Conservation (phyloP, 768 basidiomycete genomes). For the Tulasnella sp. region DNA sequence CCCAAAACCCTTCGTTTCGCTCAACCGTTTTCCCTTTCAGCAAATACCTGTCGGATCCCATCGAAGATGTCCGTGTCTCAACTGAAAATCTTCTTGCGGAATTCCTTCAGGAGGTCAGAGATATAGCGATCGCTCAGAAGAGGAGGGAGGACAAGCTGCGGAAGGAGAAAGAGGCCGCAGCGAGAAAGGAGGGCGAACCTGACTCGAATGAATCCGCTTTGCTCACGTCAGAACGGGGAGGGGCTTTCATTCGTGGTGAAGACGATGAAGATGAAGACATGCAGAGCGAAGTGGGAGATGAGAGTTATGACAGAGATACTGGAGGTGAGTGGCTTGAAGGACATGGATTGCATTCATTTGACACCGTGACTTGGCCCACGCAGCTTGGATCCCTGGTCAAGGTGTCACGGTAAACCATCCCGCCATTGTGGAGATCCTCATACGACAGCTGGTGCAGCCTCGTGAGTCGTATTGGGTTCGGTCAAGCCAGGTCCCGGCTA, state of each 20-base stretch:
- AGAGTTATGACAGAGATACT: conserved; percentile 60
- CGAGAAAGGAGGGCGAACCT: conserved; percentile 45
- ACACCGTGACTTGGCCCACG: conserved; percentile 32
- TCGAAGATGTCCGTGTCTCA: conserved; percentile 87
- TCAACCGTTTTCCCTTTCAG: conserved; percentile 48
- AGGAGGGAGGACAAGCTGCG: conserved; percentile 56
- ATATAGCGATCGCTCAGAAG: conserved; percentile 75
- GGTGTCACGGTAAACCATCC: conserved; percentile 90
- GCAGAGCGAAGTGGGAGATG: conserved; percentile 50
- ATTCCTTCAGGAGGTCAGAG: conserved; percentile 87
- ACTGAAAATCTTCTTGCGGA: conserved; percentile 88
- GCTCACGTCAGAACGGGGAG: conserved; percentile 52
- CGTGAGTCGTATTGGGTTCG: conserved; percentile 57
- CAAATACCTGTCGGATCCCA: conserved; percentile 94
- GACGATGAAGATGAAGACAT: conserved; percentile 44
- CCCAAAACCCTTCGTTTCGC: conserved; percentile 27
- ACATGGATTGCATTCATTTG: background rate
- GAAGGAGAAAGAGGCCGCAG: conserved; percentile 23
- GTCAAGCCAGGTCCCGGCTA: conserved; percentile 11
- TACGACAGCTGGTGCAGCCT: conserved; percentile 80
- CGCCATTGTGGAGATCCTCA: conserved; percentile 90
- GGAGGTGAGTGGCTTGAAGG: conserved; percentile 53
- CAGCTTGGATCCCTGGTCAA: conserved; percentile 92
- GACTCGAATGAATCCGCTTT: conserved; percentile 46
- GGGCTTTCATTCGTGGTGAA: conserved; percentile 42